phyloP scores from a whole-genome alignment of 2,329 filamentous ascomycete genomes.

The Aspergillus clavatus region DNA sequence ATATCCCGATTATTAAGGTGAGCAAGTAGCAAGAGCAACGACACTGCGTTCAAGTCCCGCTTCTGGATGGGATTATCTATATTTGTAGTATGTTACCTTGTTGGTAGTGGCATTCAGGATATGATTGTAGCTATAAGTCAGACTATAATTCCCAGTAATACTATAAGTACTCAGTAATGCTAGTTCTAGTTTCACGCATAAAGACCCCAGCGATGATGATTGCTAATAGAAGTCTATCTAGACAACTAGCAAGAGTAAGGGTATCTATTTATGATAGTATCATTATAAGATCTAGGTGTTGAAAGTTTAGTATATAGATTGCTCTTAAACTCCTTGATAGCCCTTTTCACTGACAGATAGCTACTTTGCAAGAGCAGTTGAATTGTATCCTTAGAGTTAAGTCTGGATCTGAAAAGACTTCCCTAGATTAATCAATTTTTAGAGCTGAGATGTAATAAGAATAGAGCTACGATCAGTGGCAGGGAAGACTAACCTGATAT shows the following conservation, averaged over 20 bases:
- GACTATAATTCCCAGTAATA: constrained; percentile 39
- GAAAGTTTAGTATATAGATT: constrained; percentile 8
- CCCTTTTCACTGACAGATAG: constrained; percentile 1
- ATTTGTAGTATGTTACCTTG: constrained; percentile 29
- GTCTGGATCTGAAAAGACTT: constrained; percentile 28
- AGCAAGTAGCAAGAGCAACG: constrained; percentile 41
- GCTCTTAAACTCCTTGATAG: background rate
- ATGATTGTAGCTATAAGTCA: constrained; percentile 13
- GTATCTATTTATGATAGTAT: constrained; percentile 20
- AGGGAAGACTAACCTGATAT: constrained; percentile 29
- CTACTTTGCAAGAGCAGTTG: constrained; percentile 15
- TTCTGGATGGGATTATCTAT: constrained; percentile 37
- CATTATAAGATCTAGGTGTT: background rate
- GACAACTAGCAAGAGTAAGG: constrained; percentile 26
- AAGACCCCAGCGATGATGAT: constrained; percentile 45
- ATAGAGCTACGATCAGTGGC: constrained; percentile 38
- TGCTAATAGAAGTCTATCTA: constrained; percentile 46
- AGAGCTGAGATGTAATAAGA: constrained; percentile 38
- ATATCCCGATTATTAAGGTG: constrained; percentile 44
- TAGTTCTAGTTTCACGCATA: constrained; percentile 36
- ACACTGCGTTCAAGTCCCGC: constrained; percentile 25
- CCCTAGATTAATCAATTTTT: constrained; percentile 31
- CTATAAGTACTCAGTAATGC: constrained; percentile 37
- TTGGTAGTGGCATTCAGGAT: constrained; percentile 16
- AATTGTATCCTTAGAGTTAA: constrained; percentile 17